phyloP scores from a whole-genome alignment of 2,329 filamentous ascomycete genomes.

The Talaromyces rugulosus region DNA sequence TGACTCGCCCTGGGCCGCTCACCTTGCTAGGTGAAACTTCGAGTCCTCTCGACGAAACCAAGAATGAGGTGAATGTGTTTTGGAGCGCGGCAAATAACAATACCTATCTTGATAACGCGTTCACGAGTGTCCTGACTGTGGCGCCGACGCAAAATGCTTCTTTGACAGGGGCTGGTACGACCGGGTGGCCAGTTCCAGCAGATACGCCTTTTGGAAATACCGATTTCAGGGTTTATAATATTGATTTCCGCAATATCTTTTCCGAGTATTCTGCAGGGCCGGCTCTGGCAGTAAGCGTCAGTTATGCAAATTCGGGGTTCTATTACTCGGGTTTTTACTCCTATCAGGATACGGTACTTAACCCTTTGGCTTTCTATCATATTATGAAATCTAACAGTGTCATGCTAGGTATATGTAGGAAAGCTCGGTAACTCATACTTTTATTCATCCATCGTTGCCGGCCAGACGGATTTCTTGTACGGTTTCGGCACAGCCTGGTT shows the following conservation, averaged over 20 bases:
- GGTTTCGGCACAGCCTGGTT: conserved; percentile 64
- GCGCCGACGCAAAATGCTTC: conserved; percentile 61
- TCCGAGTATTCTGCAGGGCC: conserved; percentile 52
- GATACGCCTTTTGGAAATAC: conserved; percentile 60
- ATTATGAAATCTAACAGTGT: neutral
- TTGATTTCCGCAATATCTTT: conserved; percentile 62
- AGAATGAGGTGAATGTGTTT: conserved; percentile 54
- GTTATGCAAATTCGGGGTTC: conserved; percentile 62
- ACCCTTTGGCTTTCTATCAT: neutral
- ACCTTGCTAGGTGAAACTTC: conserved; percentile 58
- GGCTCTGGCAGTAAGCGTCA: conserved; percentile 56
- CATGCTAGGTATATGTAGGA: conserved; percentile 53
- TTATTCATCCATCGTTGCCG: conserved; percentile 56
- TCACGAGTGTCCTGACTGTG: conserved; percentile 58
- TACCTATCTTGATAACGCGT: conserved; percentile 55
- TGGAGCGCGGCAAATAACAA: conserved; percentile 55
- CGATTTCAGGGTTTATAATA: conserved; percentile 64
- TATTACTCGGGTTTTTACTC: conserved; percentile 64
- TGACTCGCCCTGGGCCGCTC: conserved; percentile 58
- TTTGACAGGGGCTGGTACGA: conserved; percentile 58
- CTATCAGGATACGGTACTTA: conserved; percentile 60
- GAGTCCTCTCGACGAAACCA: conserved; percentile 42
- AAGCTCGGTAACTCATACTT: conserved; percentile 66
- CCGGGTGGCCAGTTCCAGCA: conserved; percentile 56
- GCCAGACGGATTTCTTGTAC: conserved; percentile 66